A percentile compares a stretch with the other conserved stretches of the same genome.
Conservation (phyloP, 2,329 filamentous ascomycete species). For the Cladobotryum protrusum region DNA sequence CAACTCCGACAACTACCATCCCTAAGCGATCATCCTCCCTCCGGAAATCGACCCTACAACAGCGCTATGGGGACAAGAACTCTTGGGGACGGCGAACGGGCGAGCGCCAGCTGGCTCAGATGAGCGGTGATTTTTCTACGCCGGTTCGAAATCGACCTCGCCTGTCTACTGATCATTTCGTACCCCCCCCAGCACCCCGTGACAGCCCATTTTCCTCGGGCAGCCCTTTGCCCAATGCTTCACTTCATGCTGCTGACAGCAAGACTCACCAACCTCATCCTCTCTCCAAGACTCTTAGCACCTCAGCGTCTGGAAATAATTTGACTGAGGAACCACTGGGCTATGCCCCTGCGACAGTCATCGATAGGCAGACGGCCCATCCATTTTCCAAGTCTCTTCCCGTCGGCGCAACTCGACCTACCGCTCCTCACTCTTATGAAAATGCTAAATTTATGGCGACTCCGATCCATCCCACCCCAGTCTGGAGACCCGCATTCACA, state of each 20-base stretch:
- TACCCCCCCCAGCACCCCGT: conserved; percentile 54
- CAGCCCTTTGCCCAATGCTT: conserved; percentile 46
- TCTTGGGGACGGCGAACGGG: conserved; percentile 56
- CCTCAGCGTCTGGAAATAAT: conserved; percentile 78
- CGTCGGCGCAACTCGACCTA: conserved; percentile 32
- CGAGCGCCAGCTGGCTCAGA: conserved; percentile 48
- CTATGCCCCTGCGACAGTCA: conserved; percentile 25
- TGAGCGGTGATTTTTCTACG: conserved; percentile 48
- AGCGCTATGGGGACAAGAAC: conserved; percentile 65
- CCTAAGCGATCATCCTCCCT: conserved; percentile 70
- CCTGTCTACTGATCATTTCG: conserved; percentile 71
- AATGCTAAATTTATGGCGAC: conserved; percentile 31
- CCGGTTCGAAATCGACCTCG: conserved; percentile 61
- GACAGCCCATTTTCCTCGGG: conserved; percentile 60
- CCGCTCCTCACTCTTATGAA: conserved; percentile 23
- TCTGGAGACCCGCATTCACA: conserved; percentile 78
- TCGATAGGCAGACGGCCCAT: conserved; percentile 25
- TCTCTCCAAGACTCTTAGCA: conserved; percentile 77
- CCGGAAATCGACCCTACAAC: conserved; percentile 80
- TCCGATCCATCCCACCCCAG: conserved; percentile 49
- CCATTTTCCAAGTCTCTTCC: conserved; percentile 34
- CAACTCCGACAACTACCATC: conserved; percentile 46
- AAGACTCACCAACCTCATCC: conserved; percentile 63
- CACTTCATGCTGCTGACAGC: conserved; percentile 43
- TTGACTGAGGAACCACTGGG: conserved; percentile 59